Conservation (phyloP, 768 basidiomycete genomes). For the Tricholoma sp. region DNA sequence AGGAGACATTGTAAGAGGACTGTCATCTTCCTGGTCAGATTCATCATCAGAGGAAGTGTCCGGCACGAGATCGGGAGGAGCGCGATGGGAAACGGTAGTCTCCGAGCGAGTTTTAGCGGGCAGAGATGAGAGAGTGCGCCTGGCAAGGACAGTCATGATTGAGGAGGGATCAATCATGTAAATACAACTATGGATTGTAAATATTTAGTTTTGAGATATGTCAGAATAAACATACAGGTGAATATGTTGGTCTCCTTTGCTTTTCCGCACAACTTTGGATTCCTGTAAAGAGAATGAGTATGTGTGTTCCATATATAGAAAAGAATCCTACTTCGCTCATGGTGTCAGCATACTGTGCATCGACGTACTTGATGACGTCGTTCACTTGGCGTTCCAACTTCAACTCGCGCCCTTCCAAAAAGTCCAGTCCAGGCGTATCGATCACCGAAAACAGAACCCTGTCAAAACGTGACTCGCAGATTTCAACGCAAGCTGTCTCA, state of each 20-base stretch:
- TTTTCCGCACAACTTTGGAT: slow-evolving; percentile 83
- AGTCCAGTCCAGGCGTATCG: slow-evolving; percentile 84
- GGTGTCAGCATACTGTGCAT: slow-evolving; percentile 78
- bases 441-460: slow-evolving; percentile 75
- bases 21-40: slow-evolving; percentile 43
- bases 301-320: neutral
- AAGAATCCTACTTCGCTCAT: slow-evolving; percentile 67
- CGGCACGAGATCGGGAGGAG: slow-evolving; percentile 49
- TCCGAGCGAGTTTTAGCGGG: slow-evolving; percentile 62
- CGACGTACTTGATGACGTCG: slow-evolving; percentile 69
- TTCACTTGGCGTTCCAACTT: slow-evolving; percentile 78
- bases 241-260: slow-evolving; percentile 86
- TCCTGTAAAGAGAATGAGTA: slow-evolving; percentile 42
- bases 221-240: slow-evolving; percentile 57
- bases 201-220: slow-evolving; percentile 4
- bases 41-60: slow-evolving; percentile 50
- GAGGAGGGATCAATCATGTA: slow-evolving; percentile 81
- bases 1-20: slow-evolving; percentile 62
- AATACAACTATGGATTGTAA: slow-evolving; percentile 53
- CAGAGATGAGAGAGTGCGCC: slow-evolving; percentile 42
- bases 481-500: slow-evolving; percentile 69
- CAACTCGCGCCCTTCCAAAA: slow-evolving; percentile 65
- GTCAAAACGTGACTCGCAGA: slow-evolving; percentile 80
- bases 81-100: slow-evolving; percentile 50
- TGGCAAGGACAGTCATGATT: slow-evolving; percentile 51